Percentiles rank a stretch among this genome's conserved stretches.
Conservation (phyloP, 2,329 filamentous ascomycete genomes). For the Pseudogymnoascus verrucosus region DNA sequence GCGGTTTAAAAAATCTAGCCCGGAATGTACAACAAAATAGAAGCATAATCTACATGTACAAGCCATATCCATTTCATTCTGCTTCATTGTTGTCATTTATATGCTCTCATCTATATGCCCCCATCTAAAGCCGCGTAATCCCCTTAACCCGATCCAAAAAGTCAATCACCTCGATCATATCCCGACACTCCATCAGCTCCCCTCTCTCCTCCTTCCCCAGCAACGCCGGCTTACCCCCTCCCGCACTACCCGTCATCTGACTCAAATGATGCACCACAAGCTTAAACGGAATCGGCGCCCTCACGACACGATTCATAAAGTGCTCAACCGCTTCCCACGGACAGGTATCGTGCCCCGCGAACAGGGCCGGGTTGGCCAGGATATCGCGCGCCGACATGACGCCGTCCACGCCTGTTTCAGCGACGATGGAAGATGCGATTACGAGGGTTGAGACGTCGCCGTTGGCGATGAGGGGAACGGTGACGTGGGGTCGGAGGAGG, state of each 20-base stretch:
- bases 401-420: constrained; percentile 40
- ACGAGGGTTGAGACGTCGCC: constrained; percentile 57
- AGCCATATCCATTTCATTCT: background rate
- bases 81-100: background rate
- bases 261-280: constrained; percentile 57
- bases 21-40: constrained; percentile 8
- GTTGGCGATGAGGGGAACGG: constrained; percentile 58
- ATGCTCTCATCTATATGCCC: background rate
- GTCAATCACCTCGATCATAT: constrained; percentile 52
- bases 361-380: constrained; percentile 59
- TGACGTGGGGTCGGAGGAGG: constrained; percentile 35
- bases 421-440: constrained; percentile 29
- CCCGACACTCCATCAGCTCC: constrained; percentile 39
- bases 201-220: constrained; percentile 49
- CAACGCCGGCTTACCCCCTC: constrained; percentile 13
- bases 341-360: constrained; percentile 46
- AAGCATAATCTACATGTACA: background rate
- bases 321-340: constrained; percentile 55
- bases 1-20: background rate
- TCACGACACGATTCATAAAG: constrained; percentile 52
- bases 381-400: constrained; percentile 65
- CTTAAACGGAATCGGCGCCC: constrained; percentile 53
- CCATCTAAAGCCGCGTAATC: constrained; percentile 8
- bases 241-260: constrained; percentile 53
- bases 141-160: constrained; percentile 47